phyloP scores from a whole-genome alignment of 257 asterid genomes.

The Solanum chaucha region DNA sequence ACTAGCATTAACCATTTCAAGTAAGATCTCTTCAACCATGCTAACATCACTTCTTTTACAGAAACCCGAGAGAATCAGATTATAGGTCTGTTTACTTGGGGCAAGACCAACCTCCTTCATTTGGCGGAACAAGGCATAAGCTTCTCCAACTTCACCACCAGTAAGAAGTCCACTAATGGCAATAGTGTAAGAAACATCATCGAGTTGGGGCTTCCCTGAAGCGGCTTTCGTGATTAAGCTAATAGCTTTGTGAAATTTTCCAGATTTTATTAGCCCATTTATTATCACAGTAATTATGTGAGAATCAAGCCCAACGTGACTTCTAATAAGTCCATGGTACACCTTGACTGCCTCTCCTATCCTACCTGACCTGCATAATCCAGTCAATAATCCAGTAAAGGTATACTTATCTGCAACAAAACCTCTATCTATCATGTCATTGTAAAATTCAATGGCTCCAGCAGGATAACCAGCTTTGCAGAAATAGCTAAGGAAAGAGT shows the following conservation, averaged over 20 bases:
- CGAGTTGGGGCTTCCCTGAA: constrained; percentile 34
- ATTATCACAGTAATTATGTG: constrained; percentile 52
- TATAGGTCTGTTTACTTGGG: constrained; percentile 38
- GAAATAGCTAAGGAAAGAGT: constrained; percentile 54
- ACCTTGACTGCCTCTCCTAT: constrained; percentile 46
- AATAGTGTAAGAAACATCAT: constrained; percentile 44
- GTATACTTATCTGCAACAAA: constrained; percentile 62
- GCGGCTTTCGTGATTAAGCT: constrained; percentile 31
- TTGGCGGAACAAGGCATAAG: constrained; percentile 35
- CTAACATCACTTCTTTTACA: constrained; percentile 33
- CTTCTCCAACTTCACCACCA: constrained; percentile 35
- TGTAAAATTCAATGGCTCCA: constrained; percentile 58
- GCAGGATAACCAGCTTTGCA: constrained; percentile 56
- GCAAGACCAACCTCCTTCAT: constrained; percentile 45
- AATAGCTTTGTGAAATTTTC: constrained; percentile 30
- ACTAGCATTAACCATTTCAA: constrained; percentile 38
- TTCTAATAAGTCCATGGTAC: constrained; percentile 41
- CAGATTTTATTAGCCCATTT: constrained; percentile 45
- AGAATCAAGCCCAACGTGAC: constrained; percentile 27
- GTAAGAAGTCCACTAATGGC: constrained; percentile 43
- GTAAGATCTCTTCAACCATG: constrained; percentile 29
- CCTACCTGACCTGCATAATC: constrained; percentile 47
- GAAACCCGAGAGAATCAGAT: constrained; percentile 35
- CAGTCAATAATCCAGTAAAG: constrained; percentile 48
- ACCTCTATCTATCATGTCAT: constrained; percentile 59